Base-by-base conservation (phyloP, 169 alveolate genomes). In the Eimeria praecox region DNA sequence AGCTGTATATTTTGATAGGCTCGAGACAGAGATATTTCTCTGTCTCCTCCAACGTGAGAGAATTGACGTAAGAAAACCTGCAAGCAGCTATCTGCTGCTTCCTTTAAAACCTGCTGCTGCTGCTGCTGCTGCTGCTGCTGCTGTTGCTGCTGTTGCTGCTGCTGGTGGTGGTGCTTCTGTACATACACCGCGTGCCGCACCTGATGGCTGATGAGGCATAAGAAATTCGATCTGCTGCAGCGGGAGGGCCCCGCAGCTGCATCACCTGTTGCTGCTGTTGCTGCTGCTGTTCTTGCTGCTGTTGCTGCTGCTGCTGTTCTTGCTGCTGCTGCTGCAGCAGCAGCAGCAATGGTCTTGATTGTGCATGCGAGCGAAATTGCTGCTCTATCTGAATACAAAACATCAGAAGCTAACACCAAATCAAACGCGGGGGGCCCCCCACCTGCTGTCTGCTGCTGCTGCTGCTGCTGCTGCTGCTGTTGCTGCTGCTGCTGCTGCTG, bases 171-270 rank as follows among this genome's bases (percentile, higher is more conserved):
- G 22, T 46, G 35, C 90, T 44, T 69, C 71, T 82, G 73, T n/a
- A 46, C 10, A 27, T 82, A 82, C 90, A 82, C 90, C 73, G 90
- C 90, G 42, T 82, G 90, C 44, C 90, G 90, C 33, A 82, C 90
- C 73, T 82, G 73, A 27, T 82, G 90, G 69, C 90, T 82, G 20
- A 82, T 82, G 46, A 82, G 56, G 56, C 90, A 82, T 14, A 82
- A 46, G 30, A 82, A 82, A 9, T 42, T 20, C 27, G 90, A 73
- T 8, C 44, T 20, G 44, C 80, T 69, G 87, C 87, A 35, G 54
- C 35, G 87, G 71, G 56, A 30, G 62, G 88, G 88, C 44, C 82
- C 44, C 38, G 16, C 82, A 30, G 52, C 18, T 71, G 46, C 52
- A 5, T 14, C 66, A 56, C 27, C 56, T 8, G 5, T 12, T 49